Conservation (phyloP, 2,329 filamentous ascomycete species). For the Nemania abortiva region DNA sequence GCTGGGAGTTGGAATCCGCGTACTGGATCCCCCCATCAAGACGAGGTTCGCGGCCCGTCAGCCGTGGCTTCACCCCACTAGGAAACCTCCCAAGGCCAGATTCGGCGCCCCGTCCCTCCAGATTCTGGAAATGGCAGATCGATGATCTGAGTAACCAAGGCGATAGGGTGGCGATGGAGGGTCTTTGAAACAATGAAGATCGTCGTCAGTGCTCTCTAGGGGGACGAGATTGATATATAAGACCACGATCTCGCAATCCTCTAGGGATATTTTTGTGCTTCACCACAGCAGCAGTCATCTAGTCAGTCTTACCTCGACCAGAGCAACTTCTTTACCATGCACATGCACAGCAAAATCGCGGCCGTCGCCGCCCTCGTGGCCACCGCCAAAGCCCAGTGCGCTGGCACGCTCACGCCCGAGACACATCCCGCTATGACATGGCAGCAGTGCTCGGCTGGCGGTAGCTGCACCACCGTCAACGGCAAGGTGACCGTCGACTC, state of each 20-base stretch:
- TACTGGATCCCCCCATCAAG: slow-evolving; percentile 19
- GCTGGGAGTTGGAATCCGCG: slow-evolving; percentile 24
- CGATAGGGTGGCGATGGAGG: slow-evolving; percentile 5
- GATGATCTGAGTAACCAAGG: slow-evolving; percentile 9
- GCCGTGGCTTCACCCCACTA: slow-evolving; percentile 36
- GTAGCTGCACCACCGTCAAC: slow-evolving; percentile 57
- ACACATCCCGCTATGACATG: slow-evolving; percentile 61
- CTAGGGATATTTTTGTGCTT: slow-evolving; percentile 32
- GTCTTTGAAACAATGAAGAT: not conserved
- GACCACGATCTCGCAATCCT: slow-evolving; percentile 36
- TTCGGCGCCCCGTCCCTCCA: slow-evolving; percentile 30
- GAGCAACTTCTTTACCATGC: slow-evolving; percentile 40
- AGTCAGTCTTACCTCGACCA: slow-evolving; percentile 26
- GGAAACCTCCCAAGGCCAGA: slow-evolving; percentile 17
- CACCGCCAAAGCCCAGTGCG: slow-evolving; percentile 56
- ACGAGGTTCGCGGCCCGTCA: slow-evolving; percentile 39
- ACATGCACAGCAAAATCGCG: slow-evolving; percentile 50
- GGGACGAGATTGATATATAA: slow-evolving; percentile 37
- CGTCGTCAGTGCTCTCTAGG: not conserved
- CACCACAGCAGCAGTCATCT: slow-evolving; percentile 35
- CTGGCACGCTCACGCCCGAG: slow-evolving; percentile 56
- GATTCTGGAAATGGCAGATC: slow-evolving; percentile 35
- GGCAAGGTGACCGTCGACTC: slow-evolving; percentile 62
- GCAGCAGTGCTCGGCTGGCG: slow-evolving; percentile 57
- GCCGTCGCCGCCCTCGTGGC: slow-evolving; percentile 54